These are phyloP conservation scores for Pseudogymnoascus sp. DNA, from an alignment of 2,329 filamentous ascomycete genomes.

Conservation along the genomic window DNA sequence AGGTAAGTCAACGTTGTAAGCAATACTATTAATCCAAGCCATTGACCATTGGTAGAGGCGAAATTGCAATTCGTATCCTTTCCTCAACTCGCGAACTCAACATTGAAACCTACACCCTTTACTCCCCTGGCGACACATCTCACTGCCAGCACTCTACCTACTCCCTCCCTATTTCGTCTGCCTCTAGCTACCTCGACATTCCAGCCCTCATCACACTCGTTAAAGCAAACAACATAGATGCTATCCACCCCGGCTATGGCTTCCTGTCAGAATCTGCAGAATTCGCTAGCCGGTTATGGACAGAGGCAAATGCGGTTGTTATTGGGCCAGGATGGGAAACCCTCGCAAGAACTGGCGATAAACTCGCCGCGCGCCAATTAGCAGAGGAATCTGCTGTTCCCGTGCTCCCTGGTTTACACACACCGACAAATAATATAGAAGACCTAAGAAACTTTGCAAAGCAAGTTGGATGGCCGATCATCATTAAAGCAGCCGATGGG, in stretches of 20 bases:
- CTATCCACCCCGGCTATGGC: constrained; percentile 66
- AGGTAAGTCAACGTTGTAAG: constrained; percentile 30
- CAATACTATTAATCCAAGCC: neutral
- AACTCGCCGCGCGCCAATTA: constrained; percentile 57
- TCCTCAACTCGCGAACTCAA: constrained; percentile 50
- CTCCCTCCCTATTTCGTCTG: constrained; percentile 41
- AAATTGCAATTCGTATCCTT: constrained; percentile 55
- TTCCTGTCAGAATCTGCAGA: constrained; percentile 61
- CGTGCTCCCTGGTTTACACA: constrained; percentile 63
- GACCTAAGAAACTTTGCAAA: constrained; percentile 45
- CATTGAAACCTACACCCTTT: constrained; percentile 48
- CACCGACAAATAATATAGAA: constrained; percentile 51
- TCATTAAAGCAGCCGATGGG: constrained; percentile 53
- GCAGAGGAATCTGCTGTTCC: constrained; percentile 55
- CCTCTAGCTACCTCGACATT: constrained; percentile 46
- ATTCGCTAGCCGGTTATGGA: constrained; percentile 58
- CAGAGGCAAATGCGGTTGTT: constrained; percentile 59
- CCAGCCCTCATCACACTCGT: constrained; percentile 38
- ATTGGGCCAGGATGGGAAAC: constrained; percentile 52
- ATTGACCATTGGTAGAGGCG: constrained; percentile 38
- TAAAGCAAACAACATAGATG: constrained; percentile 45
- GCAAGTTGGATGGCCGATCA: constrained; percentile 37
- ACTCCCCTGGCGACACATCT: constrained; percentile 45
- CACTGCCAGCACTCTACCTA: constrained; percentile 42
- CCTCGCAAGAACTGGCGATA: constrained; percentile 27